Evolutionary conservation across 768 basidiomycete species (phyloP).

Genomic region (Amanita pseudoporphyria): DNA sequence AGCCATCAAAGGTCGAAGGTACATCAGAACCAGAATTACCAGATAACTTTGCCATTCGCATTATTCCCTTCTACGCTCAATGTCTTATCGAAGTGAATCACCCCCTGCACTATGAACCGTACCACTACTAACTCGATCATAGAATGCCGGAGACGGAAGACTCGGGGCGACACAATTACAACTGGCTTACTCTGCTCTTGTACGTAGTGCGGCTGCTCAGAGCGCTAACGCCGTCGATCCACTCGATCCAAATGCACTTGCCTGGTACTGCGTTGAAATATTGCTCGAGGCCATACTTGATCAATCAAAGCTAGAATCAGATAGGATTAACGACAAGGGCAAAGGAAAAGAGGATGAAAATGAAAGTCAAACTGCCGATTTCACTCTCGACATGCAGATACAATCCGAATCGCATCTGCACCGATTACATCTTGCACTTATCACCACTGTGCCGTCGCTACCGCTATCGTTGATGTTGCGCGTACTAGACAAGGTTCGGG

Average conservation of each 20-base stretch:
- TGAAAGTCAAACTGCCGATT: not conserved
- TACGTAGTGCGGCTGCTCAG: slow-evolving; percentile 37
- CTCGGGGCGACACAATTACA: slow-evolving; percentile 59
- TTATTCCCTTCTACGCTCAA: slow-evolving; percentile 67
- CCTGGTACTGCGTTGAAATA: slow-evolving; percentile 58
- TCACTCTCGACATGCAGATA: not conserved
- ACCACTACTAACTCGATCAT: slow-evolving; percentile 4
- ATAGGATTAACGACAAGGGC: slow-evolving; percentile 15
- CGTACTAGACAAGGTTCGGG: slow-evolving; percentile 40
- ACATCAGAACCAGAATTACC: slow-evolving; percentile 13
- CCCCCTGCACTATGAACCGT: not conserved
- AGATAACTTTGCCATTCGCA: slow-evolving; percentile 35
- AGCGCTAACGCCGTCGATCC: slow-evolving; percentile 1
- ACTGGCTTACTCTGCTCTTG: slow-evolving; percentile 66
- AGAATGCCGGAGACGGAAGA: slow-evolving; percentile 58
- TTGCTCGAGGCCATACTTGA: slow-evolving; percentile 39
- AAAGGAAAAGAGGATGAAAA: slow-evolving; percentile 12
- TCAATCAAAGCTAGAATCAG: slow-evolving; percentile 14
- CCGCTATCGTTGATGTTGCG: slow-evolving; percentile 46
- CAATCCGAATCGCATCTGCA: slow-evolving; percentile 22
- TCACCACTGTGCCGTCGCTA: slow-evolving; percentile 57
- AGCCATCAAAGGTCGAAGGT: not conserved
- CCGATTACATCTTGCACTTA: slow-evolving; percentile 52
- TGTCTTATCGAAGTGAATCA: slow-evolving; percentile 59
- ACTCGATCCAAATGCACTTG: slow-evolving; percentile 30